A percentile compares a stretch with the other conserved stretches of the same genome.
Conservation (phyloP, 2,329 filamentous ascomycete species). For the Dissoconium aciculare region DNA sequence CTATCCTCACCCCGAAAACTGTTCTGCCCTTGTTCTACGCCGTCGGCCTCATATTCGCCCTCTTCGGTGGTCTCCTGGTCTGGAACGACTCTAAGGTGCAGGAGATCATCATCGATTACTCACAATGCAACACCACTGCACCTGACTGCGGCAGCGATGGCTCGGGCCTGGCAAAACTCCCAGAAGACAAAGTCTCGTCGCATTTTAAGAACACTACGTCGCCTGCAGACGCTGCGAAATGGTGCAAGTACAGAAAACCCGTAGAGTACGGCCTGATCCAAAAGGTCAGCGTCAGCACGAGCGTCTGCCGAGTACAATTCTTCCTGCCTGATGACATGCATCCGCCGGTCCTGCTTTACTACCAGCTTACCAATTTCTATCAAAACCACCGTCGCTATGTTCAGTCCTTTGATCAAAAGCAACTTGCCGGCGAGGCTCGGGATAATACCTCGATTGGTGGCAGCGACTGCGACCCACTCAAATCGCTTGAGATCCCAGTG, state of each 20-base stretch:
- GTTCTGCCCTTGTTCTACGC: slow-evolving; percentile 82
- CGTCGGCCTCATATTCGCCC: slow-evolving; percentile 82
- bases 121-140: slow-evolving; percentile 46
- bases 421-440: slow-evolving; percentile 60
- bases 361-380: slow-evolving; percentile 93
- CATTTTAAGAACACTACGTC: slow-evolving; percentile 48
- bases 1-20: slow-evolving; percentile 88
- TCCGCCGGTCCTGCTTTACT: slow-evolving; percentile 82
- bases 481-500: slow-evolving; percentile 19
- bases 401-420: slow-evolving; percentile 68
- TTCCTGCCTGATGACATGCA: slow-evolving; percentile 62
- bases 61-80: slow-evolving; percentile 73
- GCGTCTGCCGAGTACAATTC: slow-evolving; percentile 60
- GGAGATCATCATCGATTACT: slow-evolving; percentile 85
- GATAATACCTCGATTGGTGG: slow-evolving; percentile 44
- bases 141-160: slow-evolving; percentile 31
- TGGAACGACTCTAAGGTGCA: slow-evolving; percentile 77
- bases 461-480: slow-evolving; percentile 63
- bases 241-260: slow-evolving; percentile 13
- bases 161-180: slow-evolving; percentile 36
- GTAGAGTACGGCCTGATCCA: slow-evolving; percentile 4
- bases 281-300: slow-evolving; percentile 23
- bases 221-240: slow-evolving; percentile 15
- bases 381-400: slow-evolving; percentile 97
- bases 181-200: slow-evolving; percentile 42